Evolutionary conservation across 139 green algal species (phyloP).

Genomic region (Mesostigma viride): DNA sequence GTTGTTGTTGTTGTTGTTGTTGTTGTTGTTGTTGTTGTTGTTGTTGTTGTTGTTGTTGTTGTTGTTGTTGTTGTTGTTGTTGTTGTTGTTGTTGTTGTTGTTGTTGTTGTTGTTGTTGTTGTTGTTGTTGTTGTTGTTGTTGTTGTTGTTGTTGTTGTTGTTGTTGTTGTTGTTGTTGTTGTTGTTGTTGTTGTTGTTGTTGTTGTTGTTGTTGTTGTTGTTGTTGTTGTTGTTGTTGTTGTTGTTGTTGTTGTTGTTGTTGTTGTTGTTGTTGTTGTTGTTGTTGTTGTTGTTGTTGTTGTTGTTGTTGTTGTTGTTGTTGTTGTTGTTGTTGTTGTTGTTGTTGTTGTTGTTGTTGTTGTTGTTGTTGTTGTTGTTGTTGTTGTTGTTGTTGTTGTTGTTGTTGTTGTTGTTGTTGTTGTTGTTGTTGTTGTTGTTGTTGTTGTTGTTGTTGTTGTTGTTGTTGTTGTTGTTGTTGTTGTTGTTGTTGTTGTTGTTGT

Average conservation of each 20-base stretch:
- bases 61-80: too few species aligned
- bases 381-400: neutral
- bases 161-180: neutral
- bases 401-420: conserved; percentile 4
- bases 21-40: too few species aligned
- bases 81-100: too few species aligned
- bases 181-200: neutral
- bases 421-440: neutral
- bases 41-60: too few species aligned
- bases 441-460: neutral
- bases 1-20: too few species aligned
- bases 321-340: neutral
- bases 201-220: neutral
- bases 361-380: neutral
- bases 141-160: too few species aligned
- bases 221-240: neutral
- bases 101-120: too few species aligned
- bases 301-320: neutral
- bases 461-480: neutral
- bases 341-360: neutral
- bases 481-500: neutral
- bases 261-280: neutral
- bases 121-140: too few species aligned
- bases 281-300: neutral
- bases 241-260: neutral